Percentiles rank a stretch among this genome's conserved stretches.
These are phyloP conservation scores for Peniophora sp. DNA, from an alignment of 1,284 basidiomycete genomes.

Conservation along the genomic window DNA sequence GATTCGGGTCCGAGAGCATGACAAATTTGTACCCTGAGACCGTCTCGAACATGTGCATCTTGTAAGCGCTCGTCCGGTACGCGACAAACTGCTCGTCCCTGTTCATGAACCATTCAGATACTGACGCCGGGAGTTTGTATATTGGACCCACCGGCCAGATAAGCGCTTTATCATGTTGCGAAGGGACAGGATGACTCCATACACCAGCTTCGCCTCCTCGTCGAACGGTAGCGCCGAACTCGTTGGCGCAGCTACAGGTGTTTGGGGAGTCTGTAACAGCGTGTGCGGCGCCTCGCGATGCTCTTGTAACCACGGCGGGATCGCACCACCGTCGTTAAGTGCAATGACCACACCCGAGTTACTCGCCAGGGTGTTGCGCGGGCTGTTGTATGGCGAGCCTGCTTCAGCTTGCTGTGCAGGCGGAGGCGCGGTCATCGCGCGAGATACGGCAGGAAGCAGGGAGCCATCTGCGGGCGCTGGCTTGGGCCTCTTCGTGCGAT, in stretches of 20 bases:
- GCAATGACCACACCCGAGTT: constrained; percentile 63
- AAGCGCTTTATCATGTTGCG: constrained; percentile 95
- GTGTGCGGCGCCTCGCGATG: constrained; percentile 23
- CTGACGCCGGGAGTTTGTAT: constrained; percentile 4
- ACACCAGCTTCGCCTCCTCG: constrained; percentile 96
- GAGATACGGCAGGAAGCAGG: constrained; percentile 69
- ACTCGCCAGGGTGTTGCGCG: constrained; percentile 55
- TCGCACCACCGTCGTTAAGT: constrained; percentile 36
- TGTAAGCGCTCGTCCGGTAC: constrained; percentile 90
- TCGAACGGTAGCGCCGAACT: constrained; percentile 69
- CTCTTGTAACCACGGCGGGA: background rate
- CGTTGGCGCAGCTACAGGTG: constrained; percentile 12
- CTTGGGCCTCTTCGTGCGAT: constrained; percentile 68
- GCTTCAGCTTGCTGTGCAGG: constrained; percentile 22
- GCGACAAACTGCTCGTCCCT: constrained; percentile 89
- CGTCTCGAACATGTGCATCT: constrained; percentile 90
- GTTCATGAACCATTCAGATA: constrained; percentile 4
- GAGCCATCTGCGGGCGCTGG: constrained; percentile 64
- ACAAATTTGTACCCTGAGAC: constrained; percentile 92
- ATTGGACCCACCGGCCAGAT: constrained; percentile 61
- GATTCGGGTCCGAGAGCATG: constrained; percentile 82
- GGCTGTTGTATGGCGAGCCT: constrained; percentile 38
- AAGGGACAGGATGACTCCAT: constrained; percentile 89
- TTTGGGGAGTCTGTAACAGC: constrained; percentile 27
- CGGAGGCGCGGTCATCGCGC: constrained; percentile 37